Evolutionary conservation across 2,329 filamentous ascomycete genomes (phyloP).

Genomic region (Aspergillus terreus): DNA sequence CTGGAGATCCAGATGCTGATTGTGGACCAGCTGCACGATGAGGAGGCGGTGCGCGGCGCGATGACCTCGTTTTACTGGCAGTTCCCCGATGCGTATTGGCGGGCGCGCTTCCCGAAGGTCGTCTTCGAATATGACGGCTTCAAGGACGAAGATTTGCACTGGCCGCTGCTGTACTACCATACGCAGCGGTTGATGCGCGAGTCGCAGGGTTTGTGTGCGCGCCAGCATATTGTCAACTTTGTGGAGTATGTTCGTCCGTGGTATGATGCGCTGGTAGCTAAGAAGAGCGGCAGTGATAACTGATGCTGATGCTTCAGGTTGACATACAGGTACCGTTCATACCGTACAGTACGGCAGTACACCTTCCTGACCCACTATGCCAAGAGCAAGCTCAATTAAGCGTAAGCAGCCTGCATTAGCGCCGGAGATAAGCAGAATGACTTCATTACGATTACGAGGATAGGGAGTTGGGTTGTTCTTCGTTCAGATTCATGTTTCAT

Average conservation of each 20-base stretch:
- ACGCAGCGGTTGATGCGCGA: neutral
- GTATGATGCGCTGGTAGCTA: too few species aligned
- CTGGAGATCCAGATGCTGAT: neutral
- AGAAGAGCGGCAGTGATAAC: too few species aligned
- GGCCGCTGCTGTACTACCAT: neutral
- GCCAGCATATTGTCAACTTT: neutral
- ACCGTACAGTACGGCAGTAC: too few species aligned
- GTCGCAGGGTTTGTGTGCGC: neutral
- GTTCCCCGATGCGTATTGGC: neutral
- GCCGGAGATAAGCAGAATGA: conserved; percentile 5
- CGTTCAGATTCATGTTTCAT: too few species aligned
- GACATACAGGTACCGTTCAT: too few species aligned
- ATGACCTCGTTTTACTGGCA: neutral
- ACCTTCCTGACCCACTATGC: too few species aligned
- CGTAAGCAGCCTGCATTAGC: conserved; percentile 16
- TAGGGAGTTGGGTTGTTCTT: too few species aligned
- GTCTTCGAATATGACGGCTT: neutral
- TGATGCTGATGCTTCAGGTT: too few species aligned
- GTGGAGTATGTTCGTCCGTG: neutral
- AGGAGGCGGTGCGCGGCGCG: neutral
- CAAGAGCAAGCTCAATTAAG: neutral
- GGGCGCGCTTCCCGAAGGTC: neutral
- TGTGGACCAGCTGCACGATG: neutral
- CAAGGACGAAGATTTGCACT: neutral
- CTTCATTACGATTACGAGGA: neutral